Evolutionary conservation across 1,284 basidiomycete genomes (phyloP).

Genomic region (Stygiomarasmius scandens): DNA sequence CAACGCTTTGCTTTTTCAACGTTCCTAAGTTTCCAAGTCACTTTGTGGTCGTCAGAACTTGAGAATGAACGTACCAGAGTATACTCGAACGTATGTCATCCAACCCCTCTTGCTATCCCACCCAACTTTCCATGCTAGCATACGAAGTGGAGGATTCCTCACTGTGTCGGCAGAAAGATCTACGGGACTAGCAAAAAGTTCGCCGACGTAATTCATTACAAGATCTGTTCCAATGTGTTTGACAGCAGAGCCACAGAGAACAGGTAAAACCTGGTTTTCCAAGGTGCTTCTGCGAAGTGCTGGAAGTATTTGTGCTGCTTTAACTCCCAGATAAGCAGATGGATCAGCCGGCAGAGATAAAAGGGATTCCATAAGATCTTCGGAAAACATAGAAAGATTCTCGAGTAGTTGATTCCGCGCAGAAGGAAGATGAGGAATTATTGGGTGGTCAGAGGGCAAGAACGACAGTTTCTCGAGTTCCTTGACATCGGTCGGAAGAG

Average conservation of each 20-base stretch:
- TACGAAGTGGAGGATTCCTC: slow-evolving; percentile 53
- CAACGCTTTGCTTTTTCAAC: slow-evolving; percentile 60
- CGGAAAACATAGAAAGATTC: slow-evolving; percentile 78
- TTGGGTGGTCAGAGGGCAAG: slow-evolving; percentile 62
- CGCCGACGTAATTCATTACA: slow-evolving; percentile 80
- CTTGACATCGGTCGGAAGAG: slow-evolving; percentile 55
- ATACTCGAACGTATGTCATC: slow-evolving; percentile 90
- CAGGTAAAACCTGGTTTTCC: slow-evolving; percentile 70
- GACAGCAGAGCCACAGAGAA: slow-evolving; percentile 83
- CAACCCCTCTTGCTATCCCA: slow-evolving; percentile 86
- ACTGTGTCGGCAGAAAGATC: slow-evolving; percentile 58
- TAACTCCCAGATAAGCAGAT: slow-evolving; percentile 64
- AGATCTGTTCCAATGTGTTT: slow-evolving; percentile 83
- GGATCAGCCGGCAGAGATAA: slow-evolving; percentile 58
- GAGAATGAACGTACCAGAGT: slow-evolving; percentile 63
- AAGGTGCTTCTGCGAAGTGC: slow-evolving; percentile 73
- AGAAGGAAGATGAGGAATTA: slow-evolving; percentile 62
- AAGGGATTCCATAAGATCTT: slow-evolving; percentile 74
- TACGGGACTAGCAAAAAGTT: slow-evolving; percentile 77
- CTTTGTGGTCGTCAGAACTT: neutral
- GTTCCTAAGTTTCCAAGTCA: slow-evolving; percentile 49
- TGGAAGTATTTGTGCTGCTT: slow-evolving; percentile 52
- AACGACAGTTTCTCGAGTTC: slow-evolving; percentile 43
- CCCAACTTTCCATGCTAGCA: slow-evolving; percentile 87
- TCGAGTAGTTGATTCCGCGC: slow-evolving; percentile 77